A percentile compares a stretch with the other conserved stretches of the same genome.
Evolutionary conservation across 352 stramenopile species (phyloP).

Genomic region (Phytophthora capsici): DNA sequence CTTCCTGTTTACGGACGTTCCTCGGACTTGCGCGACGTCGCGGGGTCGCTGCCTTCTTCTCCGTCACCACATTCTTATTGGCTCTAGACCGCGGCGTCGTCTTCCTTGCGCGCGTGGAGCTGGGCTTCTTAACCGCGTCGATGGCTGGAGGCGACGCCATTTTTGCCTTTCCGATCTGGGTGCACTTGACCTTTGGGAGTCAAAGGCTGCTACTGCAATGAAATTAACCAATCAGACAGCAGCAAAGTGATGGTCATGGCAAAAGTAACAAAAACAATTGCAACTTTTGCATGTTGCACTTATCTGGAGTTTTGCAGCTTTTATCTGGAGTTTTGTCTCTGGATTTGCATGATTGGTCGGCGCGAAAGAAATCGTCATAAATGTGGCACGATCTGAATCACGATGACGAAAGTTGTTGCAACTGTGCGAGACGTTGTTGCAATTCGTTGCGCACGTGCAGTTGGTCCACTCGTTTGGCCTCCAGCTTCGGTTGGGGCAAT

Average conservation of each 20-base stretch:
- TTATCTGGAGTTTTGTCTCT: too few species aligned
- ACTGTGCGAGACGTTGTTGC: constrained; percentile 29
- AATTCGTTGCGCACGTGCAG: constrained; percentile 60
- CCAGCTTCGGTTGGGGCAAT: constrained; percentile 55
- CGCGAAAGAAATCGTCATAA: constrained; percentile 29
- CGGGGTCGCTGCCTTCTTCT: constrained; percentile 34
- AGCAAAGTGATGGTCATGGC: too few species aligned
- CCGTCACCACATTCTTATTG: constrained; percentile 21
- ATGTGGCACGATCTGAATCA: constrained; percentile 18
- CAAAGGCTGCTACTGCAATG: constrained; percentile 9
- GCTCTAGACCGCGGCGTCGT: constrained; percentile 16
- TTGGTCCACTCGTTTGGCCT: constrained; percentile 65
- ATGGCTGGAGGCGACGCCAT: constrained; percentile 10
- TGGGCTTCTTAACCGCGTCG: constrained; percentile 15
- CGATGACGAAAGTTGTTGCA: constrained; percentile 4
- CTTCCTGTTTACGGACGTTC: constrained; percentile 16
- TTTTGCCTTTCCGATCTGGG: constrained; percentile 31
- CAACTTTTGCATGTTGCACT: too few species aligned
- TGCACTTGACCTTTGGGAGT: constrained; percentile 20
- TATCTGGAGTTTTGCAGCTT: too few species aligned
- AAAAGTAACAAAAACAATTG: too few species aligned
- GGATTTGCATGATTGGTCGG: constrained; percentile 8
- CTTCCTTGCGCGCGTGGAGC: constrained; percentile 20
- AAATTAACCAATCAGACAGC: constrained; percentile 29
- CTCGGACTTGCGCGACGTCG: constrained; percentile 37